Evolutionary conservation across 2,329 filamentous ascomycete genomes (phyloP).

Genomic region (Colletotrichum sp.): DNA sequence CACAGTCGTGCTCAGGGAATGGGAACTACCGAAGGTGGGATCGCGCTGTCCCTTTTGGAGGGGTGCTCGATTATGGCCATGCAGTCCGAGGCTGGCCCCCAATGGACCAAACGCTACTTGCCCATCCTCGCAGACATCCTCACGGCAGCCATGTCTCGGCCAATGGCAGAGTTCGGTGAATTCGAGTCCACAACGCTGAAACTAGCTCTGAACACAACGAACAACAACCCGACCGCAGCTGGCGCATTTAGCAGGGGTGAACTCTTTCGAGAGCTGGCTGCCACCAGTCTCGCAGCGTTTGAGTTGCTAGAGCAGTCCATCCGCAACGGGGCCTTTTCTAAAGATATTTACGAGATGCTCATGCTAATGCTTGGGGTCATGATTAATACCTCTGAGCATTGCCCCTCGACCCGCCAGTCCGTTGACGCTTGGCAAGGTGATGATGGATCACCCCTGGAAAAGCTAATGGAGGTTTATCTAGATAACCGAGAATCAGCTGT

Average conservation of each 20-base stretch:
- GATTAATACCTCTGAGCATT: conserved; percentile 88
- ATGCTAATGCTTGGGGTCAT: conserved; percentile 81
- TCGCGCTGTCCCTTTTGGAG: conserved; percentile 56
- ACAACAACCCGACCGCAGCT: conserved; percentile 75
- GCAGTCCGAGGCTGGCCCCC: conserved; percentile 36
- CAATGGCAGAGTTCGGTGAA: conserved; percentile 40
- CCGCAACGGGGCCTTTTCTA: conserved; percentile 51
- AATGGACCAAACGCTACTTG: conserved; percentile 55
- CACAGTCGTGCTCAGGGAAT: conserved; percentile 3
- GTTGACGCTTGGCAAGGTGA: conserved; percentile 35
- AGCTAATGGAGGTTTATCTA: conserved; percentile 70
- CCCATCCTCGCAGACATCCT: conserved; percentile 56
- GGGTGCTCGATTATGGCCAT: conserved; percentile 54
- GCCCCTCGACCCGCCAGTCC: conserved; percentile 60
- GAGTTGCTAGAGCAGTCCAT: conserved; percentile 51
- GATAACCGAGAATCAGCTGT: conserved; percentile 68
- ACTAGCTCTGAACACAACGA: conserved; percentile 84
- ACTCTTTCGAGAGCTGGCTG: conserved; percentile 54
- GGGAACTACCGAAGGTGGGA: conserved; percentile 4
- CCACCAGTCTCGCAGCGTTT: conserved; percentile 58
- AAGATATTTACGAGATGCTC: conserved; percentile 68
- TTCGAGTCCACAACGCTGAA: conserved; percentile 62
- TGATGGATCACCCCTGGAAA: conserved; percentile 54
- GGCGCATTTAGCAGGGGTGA: conserved; percentile 69
- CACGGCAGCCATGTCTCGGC: conserved; percentile 39